A percentile compares a stretch with the other conserved stretches of the same genome.
These are phyloP conservation scores for Fusarium sp. DNA, from an alignment of 2,329 filamentous ascomycete genomes.

Conservation along the genomic window DNA sequence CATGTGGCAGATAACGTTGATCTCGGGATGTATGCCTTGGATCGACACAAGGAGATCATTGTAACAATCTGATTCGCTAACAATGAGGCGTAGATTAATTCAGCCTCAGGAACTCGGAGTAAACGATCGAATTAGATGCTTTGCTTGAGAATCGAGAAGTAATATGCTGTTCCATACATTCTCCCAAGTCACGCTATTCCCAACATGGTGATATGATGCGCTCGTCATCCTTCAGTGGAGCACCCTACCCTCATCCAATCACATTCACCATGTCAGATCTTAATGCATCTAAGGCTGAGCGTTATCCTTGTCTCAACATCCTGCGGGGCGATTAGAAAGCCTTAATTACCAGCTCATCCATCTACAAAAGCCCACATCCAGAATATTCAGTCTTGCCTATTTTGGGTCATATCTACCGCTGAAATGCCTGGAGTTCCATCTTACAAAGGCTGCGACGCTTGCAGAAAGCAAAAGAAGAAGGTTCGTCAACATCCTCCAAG, in stretches of 20 bases:
- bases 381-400: slow-evolving; percentile 21
- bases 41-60: background rate
- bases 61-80: slow-evolving; percentile 3
- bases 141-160: background rate
- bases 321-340: slow-evolving; percentile 25
- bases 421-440: slow-evolving; percentile 66
- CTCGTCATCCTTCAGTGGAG: slow-evolving; percentile 20
- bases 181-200: slow-evolving; percentile 20
- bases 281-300: slow-evolving; percentile 17
- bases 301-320: slow-evolving; percentile 9
- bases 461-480: slow-evolving; percentile 67
- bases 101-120: background rate
- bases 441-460: slow-evolving; percentile 64
- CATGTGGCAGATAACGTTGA: slow-evolving; percentile 9
- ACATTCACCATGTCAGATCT: background rate
- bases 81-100: background rate
- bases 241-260: slow-evolving; percentile 10
- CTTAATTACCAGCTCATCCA: slow-evolving; percentile 20
- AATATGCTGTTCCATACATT: background rate
- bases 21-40: slow-evolving; percentile 25
- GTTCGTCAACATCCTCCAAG: slow-evolving; percentile 47
- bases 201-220: slow-evolving; percentile 28
- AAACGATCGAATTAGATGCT: slow-evolving; percentile 8
- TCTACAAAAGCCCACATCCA: background rate
- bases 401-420: slow-evolving; percentile 45